A percentile compares a stretch with the other conserved stretches of the same genome.
These are phyloP conservation scores for Poronia punctata DNA, from an alignment of 495 filamentous ascomycete species.

Conservation along the genomic window DNA sequence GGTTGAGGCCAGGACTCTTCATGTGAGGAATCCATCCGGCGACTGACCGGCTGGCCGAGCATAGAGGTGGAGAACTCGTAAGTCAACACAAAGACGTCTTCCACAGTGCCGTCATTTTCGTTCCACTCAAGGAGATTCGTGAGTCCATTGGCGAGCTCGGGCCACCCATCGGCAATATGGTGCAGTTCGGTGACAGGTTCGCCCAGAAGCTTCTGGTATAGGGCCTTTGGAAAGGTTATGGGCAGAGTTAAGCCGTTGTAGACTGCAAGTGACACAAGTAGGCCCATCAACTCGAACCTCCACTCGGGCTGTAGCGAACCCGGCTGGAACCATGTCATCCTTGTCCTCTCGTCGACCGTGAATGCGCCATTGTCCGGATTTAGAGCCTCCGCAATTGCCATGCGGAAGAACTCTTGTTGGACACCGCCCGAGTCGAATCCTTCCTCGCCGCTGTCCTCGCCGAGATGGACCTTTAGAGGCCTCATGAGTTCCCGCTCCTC, in stretches of 20 bases:
- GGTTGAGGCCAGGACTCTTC: conserved; percentile 37
- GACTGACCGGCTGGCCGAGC: conserved; percentile 48
- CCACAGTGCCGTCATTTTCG: conserved; percentile 64
- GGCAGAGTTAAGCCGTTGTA: conserved; percentile 91
- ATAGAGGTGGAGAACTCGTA: conserved; percentile 79
- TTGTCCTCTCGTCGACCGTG: conserved; percentile 62
- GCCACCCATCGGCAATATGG: conserved; percentile 84
- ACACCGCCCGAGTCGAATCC: conserved; percentile 91
- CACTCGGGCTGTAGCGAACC: conserved; percentile 72
- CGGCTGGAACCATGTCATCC: conserved; percentile 82
- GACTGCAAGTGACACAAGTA: conserved; percentile 83
- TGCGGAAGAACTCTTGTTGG: conserved; percentile 88
- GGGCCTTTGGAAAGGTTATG: conserved; percentile 72
- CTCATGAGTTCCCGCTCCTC: conserved; percentile 74
- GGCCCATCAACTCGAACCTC: conserved; percentile 83
- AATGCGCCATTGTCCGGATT: conserved; percentile 70
- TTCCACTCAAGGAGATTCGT: conserved; percentile 65
- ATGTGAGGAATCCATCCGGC: conserved; percentile 36
- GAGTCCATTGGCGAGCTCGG: conserved; percentile 65
- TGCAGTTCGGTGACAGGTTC: conserved; percentile 56
- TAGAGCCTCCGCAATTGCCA: conserved; percentile 70
- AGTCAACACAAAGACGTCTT: conserved; percentile 69
- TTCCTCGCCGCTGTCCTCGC: conserved; percentile 73
- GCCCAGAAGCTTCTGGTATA: conserved; percentile 76
- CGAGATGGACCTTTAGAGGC: conserved; percentile 82